Evolutionary conservation across 2,329 filamentous ascomycete species (phyloP), one percentile per base, ranked within the genome.

Genomic region (Fusarium subglutinans): DNA sequence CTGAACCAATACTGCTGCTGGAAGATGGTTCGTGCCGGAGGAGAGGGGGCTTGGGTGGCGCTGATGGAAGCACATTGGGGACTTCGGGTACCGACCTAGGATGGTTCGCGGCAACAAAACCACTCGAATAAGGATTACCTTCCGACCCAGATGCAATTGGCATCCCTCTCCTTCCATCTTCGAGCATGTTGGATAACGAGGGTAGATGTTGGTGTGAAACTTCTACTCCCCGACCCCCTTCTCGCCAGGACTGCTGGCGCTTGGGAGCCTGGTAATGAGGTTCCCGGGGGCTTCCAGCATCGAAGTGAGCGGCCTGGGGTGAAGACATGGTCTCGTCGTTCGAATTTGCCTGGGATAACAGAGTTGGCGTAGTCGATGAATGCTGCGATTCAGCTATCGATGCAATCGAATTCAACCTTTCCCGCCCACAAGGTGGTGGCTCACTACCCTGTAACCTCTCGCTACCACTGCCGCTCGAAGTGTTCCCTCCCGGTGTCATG

Each of bases 371-470:
- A 8, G 81, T 80, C 6, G 83, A 80, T 1, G 86, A 84, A 47
- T 84, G 83, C 35, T 84, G 85, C 2, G 85, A 85, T 47, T 87
- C 86, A 4, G 83, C 80, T 20, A 83, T 79, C 0, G 87, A 89
- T 37, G 83, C 82, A 12, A 83, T 81, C 20, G 88, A 90, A 48
- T 83, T 83, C 48, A 88, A 78, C 51, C 87, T 83, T 67, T 87
- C 85, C 53, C 86, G 84, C 14, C 86, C 82, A 40, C 80, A 80
- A 17, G 84, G 83, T 8, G 87, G 84, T 48, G 86, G 84, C 62
- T 89, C 87, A 60, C 85, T 88, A 26, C 84, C 86, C 26, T 80
- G 82, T 41, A 84, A 80, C 67, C 85, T 86, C 41, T 88, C 87
- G 35, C 84, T 86, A 26, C 85, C 83, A 57, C 85, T 86, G 28